Evolutionary conservation across 106 monocot genomes (phyloP).

Genomic region (Hemerocallis citrina): DNA sequence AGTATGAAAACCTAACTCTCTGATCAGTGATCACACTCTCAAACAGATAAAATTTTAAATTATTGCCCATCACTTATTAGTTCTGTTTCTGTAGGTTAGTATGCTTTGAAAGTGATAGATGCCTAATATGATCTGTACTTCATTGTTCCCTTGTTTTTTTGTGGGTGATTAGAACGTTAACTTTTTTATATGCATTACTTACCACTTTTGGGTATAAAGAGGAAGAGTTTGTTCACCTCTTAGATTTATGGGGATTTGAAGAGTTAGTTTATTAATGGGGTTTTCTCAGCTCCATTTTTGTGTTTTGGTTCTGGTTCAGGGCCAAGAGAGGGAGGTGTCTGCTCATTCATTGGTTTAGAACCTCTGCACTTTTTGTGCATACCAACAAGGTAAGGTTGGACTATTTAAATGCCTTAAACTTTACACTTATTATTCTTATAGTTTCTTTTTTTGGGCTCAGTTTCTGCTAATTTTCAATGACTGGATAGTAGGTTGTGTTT

Average conservation of each 20-base stretch:
- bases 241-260: neutral
- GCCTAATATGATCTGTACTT: constrained; percentile 3
- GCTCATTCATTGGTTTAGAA: neutral
- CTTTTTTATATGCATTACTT: neutral
- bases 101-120: constrained; percentile 1
- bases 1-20: neutral
- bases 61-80: too few species aligned
- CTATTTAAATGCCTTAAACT: neutral
- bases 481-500: too few species aligned
- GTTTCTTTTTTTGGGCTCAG: neutral
- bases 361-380: neutral
- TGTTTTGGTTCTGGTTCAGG: neutral
- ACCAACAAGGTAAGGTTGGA: neutral
- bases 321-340: neutral
- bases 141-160: constrained; percentile 1
- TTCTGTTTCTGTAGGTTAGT: constrained; percentile 3
- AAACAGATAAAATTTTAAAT: neutral
- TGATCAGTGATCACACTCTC: constrained; percentile 3
- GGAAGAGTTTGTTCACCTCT: neutral
- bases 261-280: neutral
- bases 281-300: neutral
- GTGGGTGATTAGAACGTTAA: neutral
- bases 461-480: neutral
- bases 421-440: too few species aligned
- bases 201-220: neutral